Conservation (phyloP, 257 asterid species). For the Solanum megistacrolobum region DNA sequence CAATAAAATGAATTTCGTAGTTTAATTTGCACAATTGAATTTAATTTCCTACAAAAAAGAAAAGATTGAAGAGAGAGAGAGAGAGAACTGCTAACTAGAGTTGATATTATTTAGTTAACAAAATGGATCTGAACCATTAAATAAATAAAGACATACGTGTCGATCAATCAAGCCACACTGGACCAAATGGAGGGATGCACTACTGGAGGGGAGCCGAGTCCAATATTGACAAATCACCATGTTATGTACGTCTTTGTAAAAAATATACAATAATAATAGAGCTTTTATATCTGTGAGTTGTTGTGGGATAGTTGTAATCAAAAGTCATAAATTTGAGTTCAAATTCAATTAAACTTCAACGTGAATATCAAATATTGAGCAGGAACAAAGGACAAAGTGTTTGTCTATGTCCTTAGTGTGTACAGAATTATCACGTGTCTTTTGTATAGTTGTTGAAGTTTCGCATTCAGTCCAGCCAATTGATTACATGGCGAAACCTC, state of each 20-base stretch:
- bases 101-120: no score
- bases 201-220: no score
- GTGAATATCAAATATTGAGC: no score
- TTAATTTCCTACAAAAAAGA: no score
- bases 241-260: background rate
- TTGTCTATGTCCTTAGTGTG: background rate
- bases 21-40: no score
- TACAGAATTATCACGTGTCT: background rate
- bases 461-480: background rate
- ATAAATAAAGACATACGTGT: no score
- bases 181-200: no score
- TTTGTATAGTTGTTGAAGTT: background rate
- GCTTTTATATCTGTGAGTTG: background rate
- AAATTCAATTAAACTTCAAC: fast-evolving
- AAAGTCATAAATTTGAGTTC: background rate
- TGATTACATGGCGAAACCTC: background rate
- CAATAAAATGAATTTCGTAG: no score
- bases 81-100: no score
- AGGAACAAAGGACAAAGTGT: fast-evolving
- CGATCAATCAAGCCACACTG: no score
- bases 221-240: background rate
- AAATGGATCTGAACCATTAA: no score
- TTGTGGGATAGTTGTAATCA: fast-evolving
- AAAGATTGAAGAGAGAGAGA: no score
- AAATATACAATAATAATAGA: background rate